These are phyloP conservation scores for Colletotrichum shisoi DNA, from an alignment of 2,329 filamentous ascomycete genomes.

Conservation along the genomic window DNA sequence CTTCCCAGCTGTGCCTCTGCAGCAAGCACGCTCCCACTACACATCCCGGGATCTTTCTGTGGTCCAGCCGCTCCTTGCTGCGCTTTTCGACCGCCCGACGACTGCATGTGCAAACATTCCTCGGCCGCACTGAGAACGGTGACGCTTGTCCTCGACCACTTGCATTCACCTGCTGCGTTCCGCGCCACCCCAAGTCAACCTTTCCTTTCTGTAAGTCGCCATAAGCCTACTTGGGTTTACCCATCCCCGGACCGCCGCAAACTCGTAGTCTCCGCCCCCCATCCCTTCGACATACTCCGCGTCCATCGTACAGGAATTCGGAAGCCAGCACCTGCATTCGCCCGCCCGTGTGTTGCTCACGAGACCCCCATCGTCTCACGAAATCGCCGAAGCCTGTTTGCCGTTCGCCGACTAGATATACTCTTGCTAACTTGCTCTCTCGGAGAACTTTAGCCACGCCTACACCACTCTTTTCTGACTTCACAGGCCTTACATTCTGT, in stretches of 20 bases:
- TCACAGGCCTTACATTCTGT: background rate
- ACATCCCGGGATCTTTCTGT: constrained; percentile 30
- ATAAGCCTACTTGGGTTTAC: constrained; percentile 12
- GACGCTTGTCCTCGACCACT: constrained; percentile 28
- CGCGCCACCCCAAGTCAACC: constrained; percentile 5
- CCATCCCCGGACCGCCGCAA: constrained; percentile 11
- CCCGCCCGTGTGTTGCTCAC: constrained; percentile 34
- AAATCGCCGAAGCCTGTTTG: constrained; percentile 28
- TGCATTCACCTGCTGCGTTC: constrained; percentile 27
- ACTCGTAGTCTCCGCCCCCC: constrained; percentile 4
- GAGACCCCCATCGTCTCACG: constrained; percentile 33
- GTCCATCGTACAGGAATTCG: constrained; percentile 24
- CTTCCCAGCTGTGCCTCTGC: constrained; percentile 30
- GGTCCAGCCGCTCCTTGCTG: constrained; percentile 38
- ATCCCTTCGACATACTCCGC: constrained; percentile 4
- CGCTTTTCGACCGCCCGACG: constrained; percentile 5
- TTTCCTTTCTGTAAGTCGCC: constrained; percentile 31
- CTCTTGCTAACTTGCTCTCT: constrained; percentile 33
- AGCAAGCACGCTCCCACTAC: constrained; percentile 31
- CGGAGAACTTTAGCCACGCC: constrained; percentile 17
- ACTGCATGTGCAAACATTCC: constrained; percentile 31
- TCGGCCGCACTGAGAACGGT: constrained; percentile 9
- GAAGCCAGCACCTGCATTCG: constrained; percentile 29
- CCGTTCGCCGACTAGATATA: constrained; percentile 31
- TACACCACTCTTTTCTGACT: background rate